Percentiles rank a stretch among this genome's conserved stretches.
These are phyloP conservation scores for Auriscalpium orientale DNA, from an alignment of 768 basidiomycete species.

Conservation along the genomic window DNA sequence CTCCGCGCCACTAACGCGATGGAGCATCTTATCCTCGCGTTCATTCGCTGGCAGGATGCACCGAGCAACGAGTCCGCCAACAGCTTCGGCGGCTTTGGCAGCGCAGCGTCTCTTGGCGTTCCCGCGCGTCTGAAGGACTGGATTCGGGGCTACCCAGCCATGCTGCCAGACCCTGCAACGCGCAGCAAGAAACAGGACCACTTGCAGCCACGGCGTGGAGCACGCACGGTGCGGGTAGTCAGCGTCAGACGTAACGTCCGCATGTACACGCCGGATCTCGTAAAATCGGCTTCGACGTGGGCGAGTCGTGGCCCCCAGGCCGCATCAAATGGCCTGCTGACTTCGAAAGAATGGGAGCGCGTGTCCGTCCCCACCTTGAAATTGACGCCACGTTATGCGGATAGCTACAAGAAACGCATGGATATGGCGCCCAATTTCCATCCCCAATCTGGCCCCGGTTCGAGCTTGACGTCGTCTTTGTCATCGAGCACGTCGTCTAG, in stretches of 20 bases:
- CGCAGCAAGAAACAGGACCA: conserved; percentile 43
- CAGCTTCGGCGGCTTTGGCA: conserved; percentile 36
- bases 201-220: conserved; percentile 66
- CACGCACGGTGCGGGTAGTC: conserved; percentile 69
- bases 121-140: conserved; percentile 86
- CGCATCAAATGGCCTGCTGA: conserved; percentile 38
- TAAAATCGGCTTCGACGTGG: conserved; percentile 55
- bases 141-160: conserved; percentile 84
- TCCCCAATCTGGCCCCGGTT: conserved; percentile 30
- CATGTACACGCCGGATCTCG: conserved; percentile 82
- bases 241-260: conserved; percentile 75
- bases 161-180: conserved; percentile 42
- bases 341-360: conserved; percentile 72
- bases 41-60: conserved; percentile 75
- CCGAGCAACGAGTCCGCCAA: conserved; percentile 19
- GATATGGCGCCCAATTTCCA: conserved; percentile 53
- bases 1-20: conserved; percentile 79
- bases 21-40: conserved; percentile 89
- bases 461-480: conserved; percentile 24
- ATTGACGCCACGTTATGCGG: conserved; percentile 62
- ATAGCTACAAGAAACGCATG: conserved; percentile 72
- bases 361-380: conserved; percentile 58
- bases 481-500: conserved; percentile 26
- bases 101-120: conserved; percentile 51
- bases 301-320: conserved; percentile 27